A percentile compares a stretch with the other conserved stretches of the same genome.
Evolutionary conservation across 306 rosid genomes (phyloP).

Genomic region (Lathyrus sativus): DNA sequence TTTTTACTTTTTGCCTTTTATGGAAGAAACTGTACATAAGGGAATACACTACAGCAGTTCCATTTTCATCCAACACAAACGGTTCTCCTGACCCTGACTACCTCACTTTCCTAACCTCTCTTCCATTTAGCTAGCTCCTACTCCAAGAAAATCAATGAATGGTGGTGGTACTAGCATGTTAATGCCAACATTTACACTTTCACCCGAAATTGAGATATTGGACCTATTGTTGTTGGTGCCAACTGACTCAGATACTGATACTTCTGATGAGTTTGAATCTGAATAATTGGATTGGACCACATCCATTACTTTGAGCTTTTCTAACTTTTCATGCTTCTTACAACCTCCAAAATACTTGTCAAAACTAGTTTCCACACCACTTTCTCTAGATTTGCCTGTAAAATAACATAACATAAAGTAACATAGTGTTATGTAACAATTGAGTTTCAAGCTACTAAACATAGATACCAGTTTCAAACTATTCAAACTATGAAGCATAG

Average conservation of each 20-base stretch:
- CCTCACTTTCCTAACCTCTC: conserved; percentile 33
- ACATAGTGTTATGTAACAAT: not conserved
- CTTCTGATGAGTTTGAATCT: conserved; percentile 78
- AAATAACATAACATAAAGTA: conserved; percentile 12
- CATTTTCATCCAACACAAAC: conserved; percentile 31
- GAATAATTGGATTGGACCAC: conserved; percentile 63
- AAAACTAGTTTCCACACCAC: conserved; percentile 20
- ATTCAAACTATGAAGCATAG: not conserved
- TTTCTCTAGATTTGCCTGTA: conserved; percentile 43
- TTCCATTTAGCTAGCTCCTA: conserved; percentile 54
- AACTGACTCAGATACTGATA: conserved; percentile 73
- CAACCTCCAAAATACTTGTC: conserved; percentile 31
- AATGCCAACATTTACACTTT: conserved; percentile 41
- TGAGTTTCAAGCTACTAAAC: not conserved
- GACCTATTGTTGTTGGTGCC: conserved; percentile 56
- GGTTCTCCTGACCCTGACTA: conserved; percentile 9
- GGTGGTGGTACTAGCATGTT: conserved; percentile 34
- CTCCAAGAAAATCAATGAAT: conserved; percentile 95
- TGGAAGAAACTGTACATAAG: conserved; percentile 62
- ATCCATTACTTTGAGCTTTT: conserved; percentile 35
- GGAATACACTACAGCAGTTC: conserved; percentile 38
- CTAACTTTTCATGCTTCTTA: conserved; percentile 22
- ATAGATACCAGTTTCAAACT: no score
- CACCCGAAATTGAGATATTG: conserved; percentile 47
- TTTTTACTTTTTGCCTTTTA: conserved; percentile 44